Percentiles rank a stretch among this genome's conserved stretches.
Evolutionary conservation across 129 eudicot genomes (phyloP).

Genomic region (Flaveria robusta): DNA sequence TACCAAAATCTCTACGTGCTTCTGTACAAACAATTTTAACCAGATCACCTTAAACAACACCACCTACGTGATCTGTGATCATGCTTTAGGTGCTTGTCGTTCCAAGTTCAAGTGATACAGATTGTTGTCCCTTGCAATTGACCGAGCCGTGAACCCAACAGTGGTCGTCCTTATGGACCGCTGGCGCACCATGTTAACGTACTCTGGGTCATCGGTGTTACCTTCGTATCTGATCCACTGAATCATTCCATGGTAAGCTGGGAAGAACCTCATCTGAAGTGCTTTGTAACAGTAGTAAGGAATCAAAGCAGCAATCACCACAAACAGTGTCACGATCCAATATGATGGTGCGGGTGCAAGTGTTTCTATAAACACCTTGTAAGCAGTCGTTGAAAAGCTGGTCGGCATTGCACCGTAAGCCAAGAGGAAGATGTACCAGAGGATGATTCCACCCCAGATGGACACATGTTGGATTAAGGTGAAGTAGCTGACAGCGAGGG

Average conservation of each 20-base stretch:
- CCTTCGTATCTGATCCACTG: constrained; percentile 86
- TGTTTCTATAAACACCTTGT: constrained; percentile 70
- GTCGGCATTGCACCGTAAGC: constrained; percentile 80
- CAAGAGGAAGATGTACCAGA: constrained; percentile 76
- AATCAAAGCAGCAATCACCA: constrained; percentile 55
- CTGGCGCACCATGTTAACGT: constrained; percentile 57
- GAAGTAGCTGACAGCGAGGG: constrained; percentile 74
- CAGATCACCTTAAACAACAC: background rate
- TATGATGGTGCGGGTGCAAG: constrained; percentile 63
- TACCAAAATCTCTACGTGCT: constrained; percentile 29
- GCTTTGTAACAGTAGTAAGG: constrained; percentile 69
- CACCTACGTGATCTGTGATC: background rate
- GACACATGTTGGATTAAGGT: constrained; percentile 81
- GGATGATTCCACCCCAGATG: constrained; percentile 79
- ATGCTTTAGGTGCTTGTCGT: constrained; percentile 32
- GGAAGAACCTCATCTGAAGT: constrained; percentile 74
- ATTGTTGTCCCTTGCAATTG: constrained; percentile 42
- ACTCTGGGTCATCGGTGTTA: constrained; percentile 61
- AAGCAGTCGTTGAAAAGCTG: constrained; percentile 60
- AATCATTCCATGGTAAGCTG: constrained; percentile 83
- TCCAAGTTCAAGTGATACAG: constrained; percentile 45
- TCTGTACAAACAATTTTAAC: constrained; percentile 31
- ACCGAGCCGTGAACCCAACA: constrained; percentile 79
- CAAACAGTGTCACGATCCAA: constrained; percentile 65
- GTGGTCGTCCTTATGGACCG: constrained; percentile 66